Conservation (phyloP, 2,329 filamentous ascomycete genomes). For the Microdochium nivale region DNA sequence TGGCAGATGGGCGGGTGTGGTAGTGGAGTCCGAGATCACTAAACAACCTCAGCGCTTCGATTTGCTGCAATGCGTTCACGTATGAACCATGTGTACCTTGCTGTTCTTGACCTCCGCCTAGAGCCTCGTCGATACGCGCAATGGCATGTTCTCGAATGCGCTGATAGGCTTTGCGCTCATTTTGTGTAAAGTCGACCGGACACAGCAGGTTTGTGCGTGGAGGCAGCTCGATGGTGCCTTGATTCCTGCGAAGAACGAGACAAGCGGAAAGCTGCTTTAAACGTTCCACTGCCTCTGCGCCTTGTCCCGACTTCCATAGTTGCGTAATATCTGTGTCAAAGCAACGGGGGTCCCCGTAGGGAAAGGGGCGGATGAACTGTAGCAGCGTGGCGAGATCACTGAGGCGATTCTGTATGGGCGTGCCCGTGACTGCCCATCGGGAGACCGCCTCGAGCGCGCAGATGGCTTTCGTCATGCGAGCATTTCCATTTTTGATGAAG, state of each 20-base stretch:
- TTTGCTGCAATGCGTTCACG: constrained; percentile 32
- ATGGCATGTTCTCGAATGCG: constrained; percentile 16
- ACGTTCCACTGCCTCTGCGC: constrained; percentile 26
- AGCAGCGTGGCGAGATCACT: constrained; percentile 31
- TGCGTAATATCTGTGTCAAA: constrained; percentile 29
- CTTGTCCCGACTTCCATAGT: constrained; percentile 27
- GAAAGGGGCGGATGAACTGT: constrained; percentile 29
- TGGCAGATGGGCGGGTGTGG: constrained; percentile 13
- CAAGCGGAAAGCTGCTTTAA: constrained; percentile 27
- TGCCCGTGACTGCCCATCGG: constrained; percentile 38
- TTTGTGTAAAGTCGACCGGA: constrained; percentile 23
- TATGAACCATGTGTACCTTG: constrained; percentile 13
- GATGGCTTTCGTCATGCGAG: constrained; percentile 23
- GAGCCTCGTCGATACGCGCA: constrained; percentile 22
- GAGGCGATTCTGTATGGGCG: constrained; percentile 36
- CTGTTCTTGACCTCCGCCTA: constrained; percentile 10
- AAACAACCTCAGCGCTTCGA: constrained; percentile 33
- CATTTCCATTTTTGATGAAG: constrained; percentile 24
- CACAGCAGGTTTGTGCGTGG: constrained; percentile 20
- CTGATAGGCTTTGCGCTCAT: constrained; percentile 28
- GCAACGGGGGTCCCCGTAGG: constrained; percentile 25
- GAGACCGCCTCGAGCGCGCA: constrained; percentile 23
- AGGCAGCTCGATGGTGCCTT: constrained; percentile 28
- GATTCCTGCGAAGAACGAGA: constrained; percentile 30
- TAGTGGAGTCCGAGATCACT: constrained; percentile 38